Percentiles rank a stretch among this genome's conserved stretches.
These are phyloP conservation scores for Claviceps lovelessii DNA, from an alignment of 2,329 filamentous ascomycete species.

Conservation along the genomic window DNA sequence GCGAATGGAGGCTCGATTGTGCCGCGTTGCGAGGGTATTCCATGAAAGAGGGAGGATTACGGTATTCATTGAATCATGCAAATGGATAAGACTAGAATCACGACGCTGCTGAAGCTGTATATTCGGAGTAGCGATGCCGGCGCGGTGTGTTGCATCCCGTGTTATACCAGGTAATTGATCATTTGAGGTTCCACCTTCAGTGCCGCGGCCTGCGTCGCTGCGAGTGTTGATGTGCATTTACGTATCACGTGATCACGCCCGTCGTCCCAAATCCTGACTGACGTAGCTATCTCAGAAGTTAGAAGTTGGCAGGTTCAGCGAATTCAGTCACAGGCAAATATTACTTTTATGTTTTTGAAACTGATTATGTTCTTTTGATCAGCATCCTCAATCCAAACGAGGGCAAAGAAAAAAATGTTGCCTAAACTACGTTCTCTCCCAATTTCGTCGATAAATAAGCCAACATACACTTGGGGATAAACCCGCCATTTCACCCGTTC, in stretches of 20 bases:
- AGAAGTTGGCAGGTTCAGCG: neutral
- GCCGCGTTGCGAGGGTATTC: constrained; percentile 3
- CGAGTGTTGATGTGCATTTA: neutral
- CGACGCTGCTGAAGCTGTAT: neutral
- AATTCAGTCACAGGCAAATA: neutral
- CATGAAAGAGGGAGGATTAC: neutral
- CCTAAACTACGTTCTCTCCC: neutral
- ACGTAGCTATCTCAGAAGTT: neutral
- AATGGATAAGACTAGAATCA: neutral
- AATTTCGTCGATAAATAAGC: neutral
- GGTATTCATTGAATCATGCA: neutral
- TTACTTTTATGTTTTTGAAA: too few relatives aligned
- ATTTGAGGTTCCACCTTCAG: constrained; percentile 2
- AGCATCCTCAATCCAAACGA: neutral
- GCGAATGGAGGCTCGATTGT: constrained; percentile 2
- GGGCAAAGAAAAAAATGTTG: neutral
- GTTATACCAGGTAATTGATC: constrained; percentile 3
- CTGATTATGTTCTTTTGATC: neutral
- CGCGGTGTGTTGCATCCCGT: constrained; percentile 4
- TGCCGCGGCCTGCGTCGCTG: neutral
- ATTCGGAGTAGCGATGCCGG: neutral
- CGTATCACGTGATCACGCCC: constrained; percentile 1
- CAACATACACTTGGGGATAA: neutral
- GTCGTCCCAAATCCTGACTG: neutral
- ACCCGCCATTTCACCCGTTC: neutral